These are phyloP conservation scores for Colletotrichum australisinense DNA, from an alignment of 2,329 filamentous ascomycete genomes.

Conservation along the genomic window DNA sequence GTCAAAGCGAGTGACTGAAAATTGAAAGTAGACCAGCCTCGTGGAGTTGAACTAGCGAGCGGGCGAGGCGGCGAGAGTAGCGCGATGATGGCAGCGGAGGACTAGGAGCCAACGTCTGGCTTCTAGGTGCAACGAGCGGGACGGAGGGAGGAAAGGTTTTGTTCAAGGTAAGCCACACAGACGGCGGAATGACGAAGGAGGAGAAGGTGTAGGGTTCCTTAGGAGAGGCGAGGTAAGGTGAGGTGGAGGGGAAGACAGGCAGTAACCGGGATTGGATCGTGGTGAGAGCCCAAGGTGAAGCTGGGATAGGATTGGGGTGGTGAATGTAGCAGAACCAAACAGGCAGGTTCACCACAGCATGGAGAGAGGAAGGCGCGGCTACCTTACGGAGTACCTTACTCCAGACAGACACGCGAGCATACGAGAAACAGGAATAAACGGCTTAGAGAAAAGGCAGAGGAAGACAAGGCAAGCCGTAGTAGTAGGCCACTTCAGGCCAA, in stretches of 20 bases:
- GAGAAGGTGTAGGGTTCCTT: not conserved
- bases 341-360: not conserved
- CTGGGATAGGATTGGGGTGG: not conserved
- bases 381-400: too few relatives aligned
- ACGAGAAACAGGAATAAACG: not conserved
- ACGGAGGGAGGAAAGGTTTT: not conserved
- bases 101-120: not conserved
- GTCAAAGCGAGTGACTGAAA: slow-evolving; percentile 22
- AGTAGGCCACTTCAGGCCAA: too few relatives aligned
- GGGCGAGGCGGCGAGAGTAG: slow-evolving; percentile 1
- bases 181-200: not conserved
- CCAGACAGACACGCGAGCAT: not conserved
- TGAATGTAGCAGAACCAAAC: not conserved
- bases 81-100: not conserved
- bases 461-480: too few relatives aligned
- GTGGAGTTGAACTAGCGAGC: slow-evolving; percentile 9
- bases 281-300: slow-evolving; percentile 4
- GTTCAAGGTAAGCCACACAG: slow-evolving; percentile 15
- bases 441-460: not conserved
- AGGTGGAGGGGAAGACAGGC: not conserved
- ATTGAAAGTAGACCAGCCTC: slow-evolving; percentile 1
- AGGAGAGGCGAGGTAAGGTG: not conserved
- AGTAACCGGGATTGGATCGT: not conserved
- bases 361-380: not conserved
- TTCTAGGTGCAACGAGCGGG: slow-evolving; percentile 2